Base-by-base conservation (phyloP, 331 rosid species). In the Malus hybrid region DNA sequence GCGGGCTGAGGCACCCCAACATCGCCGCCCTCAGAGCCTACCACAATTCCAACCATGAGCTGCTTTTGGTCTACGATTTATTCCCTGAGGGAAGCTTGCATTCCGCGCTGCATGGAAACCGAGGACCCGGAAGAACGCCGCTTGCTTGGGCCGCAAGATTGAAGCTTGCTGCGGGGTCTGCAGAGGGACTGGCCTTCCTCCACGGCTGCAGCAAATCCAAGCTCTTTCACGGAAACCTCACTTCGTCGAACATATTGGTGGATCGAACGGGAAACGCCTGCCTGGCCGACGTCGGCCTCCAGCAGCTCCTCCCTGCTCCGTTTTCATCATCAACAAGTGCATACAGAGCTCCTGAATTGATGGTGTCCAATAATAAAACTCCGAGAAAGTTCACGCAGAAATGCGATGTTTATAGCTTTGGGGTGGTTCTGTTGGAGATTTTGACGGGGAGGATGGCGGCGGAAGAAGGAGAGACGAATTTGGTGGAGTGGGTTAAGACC, bases 391-490 rank as follows among this genome's bases (percentile, higher is more conserved):
- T 67, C 13, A 68, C 39, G 0, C 73, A 34, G 6, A 78, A 82
- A 60, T 73, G 77, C 26, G 82, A 82, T 33, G 79, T 78, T 6
- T 74, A 82, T 30, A 78, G 77, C 79, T 78, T 63, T 34, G 82
- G 85, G 39, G 78, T 77, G 66, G 81, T 81, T 26, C 22, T 81
- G 75, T 7, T 81, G 58, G 84, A 76, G 71, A 69, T 82, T 19
- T 70, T 78, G 74, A 82, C 77, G 0, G 85, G 82, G 4, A 78
- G 56, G 39, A 33, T 18, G 58, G 48, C 66, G 16, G 44, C 3
- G 3, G 73, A 34, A 24, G 84, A 75, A 39, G 77, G 71, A 5
- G 75, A 74, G 44, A 12, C 39, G n/a, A 14, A 58, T 8, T 5
- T 79, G 71, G 75, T n/a, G 68, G 69, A 32, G 28, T 68, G 76